These are phyloP conservation scores for Schwanniomyces sp. DNA, from an alignment of 805 yeast species.

Conservation along the genomic window DNA sequence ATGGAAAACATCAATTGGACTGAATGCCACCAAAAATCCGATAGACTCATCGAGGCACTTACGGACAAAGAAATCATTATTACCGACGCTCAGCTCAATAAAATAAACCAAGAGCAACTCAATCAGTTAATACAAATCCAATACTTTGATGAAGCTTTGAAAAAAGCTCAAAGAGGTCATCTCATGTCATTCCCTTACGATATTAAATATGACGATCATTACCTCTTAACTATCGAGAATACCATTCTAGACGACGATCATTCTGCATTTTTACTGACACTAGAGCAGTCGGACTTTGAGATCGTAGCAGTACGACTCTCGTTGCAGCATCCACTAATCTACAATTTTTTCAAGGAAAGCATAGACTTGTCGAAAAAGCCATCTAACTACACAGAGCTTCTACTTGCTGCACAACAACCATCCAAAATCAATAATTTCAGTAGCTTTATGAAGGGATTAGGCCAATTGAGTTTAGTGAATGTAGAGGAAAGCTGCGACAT, in stretches of 20 bases:
- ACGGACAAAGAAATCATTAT: conserved; percentile 5
- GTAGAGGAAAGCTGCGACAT: conserved; percentile 16
- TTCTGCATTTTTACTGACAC: conserved; percentile 15
- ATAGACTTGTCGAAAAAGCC: background rate
- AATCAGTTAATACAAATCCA: background rate
- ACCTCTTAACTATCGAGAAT: conserved; percentile 30
- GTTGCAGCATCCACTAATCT: conserved; percentile 10
- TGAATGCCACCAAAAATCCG: conserved; percentile 4
- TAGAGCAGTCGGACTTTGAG: conserved; percentile 24
- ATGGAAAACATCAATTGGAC: conserved; percentile 7
- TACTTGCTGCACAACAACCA: conserved; percentile 10
- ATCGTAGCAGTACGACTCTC: conserved; percentile 26
- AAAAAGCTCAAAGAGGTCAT: conserved; percentile 1
- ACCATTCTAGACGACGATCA: conserved; percentile 24
- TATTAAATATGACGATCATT: conserved; percentile 22
- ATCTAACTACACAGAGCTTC: conserved; percentile 15
- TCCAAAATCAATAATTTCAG: conserved; percentile 5
- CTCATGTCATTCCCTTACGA: conserved; percentile 27
- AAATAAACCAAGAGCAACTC: background rate
- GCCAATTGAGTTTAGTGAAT: conserved; percentile 16
- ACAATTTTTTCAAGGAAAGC: conserved; percentile 11
- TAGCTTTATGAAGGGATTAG: conserved; percentile 18
- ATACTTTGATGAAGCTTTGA: background rate
- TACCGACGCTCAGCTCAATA: background rate
- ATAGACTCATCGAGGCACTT: conserved; percentile 11